phyloP scores from a whole-genome alignment of 2,329 filamentous ascomycete genomes.

The Ascomycota sp. region DNA sequence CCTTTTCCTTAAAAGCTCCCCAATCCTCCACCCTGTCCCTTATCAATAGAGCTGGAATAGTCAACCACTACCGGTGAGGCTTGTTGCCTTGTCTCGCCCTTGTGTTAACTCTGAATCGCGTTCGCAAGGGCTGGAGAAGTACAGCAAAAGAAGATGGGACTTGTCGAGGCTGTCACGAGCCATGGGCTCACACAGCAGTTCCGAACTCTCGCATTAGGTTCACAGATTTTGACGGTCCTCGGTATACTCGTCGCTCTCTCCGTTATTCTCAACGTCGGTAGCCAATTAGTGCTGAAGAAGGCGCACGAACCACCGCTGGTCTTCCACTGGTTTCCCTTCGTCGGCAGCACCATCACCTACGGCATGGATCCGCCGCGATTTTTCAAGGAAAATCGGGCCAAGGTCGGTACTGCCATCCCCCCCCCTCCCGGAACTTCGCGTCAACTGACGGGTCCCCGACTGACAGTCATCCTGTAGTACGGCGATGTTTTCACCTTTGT shows the following conservation, averaged over 20 bases:
- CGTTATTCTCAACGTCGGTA: constrained; percentile 56
- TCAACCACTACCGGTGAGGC: too few relatives aligned
- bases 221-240: constrained; percentile 24
- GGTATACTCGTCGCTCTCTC: constrained; percentile 25
- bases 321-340: constrained; percentile 60
- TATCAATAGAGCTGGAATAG: too few relatives aligned
- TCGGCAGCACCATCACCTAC: constrained; percentile 83
- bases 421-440: too few relatives aligned
- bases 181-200: constrained; percentile 27
- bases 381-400: constrained; percentile 52
- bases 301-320: constrained; percentile 61
- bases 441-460: too few relatives aligned
- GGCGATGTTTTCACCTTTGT: constrained; percentile 81
- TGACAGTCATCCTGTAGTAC: constrained; percentile 30
- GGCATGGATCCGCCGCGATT: constrained; percentile 85
- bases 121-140: too few relatives aligned
- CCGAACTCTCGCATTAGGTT: constrained; percentile 21
- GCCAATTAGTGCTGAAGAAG: constrained; percentile 62
- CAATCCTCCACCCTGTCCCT: too few relatives aligned
- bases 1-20: too few relatives aligned
- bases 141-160: constrained; percentile 22
- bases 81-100: too few relatives aligned
- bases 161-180: constrained; percentile 28
- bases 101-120: too few relatives aligned
- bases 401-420: constrained; percentile 36